Percentiles rank a stretch among this genome's conserved stretches.
Evolutionary conservation across 768 basidiomycete genomes (phyloP).

Genomic region (Tephrocybe sp.): DNA sequence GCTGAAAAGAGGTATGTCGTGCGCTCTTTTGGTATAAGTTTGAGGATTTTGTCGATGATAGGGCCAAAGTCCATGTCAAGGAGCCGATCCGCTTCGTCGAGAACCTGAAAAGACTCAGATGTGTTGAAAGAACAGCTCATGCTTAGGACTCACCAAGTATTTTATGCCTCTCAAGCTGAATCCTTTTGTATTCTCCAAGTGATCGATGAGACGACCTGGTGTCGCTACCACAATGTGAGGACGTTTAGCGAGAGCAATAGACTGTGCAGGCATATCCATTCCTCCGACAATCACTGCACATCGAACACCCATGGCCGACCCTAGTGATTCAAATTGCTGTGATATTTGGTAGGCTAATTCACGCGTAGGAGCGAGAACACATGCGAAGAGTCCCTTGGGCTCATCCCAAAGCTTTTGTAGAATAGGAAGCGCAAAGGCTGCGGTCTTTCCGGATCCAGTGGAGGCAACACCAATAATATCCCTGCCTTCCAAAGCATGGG

Average conservation of each 20-base stretch:
- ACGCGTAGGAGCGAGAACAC: conserved; percentile 94
- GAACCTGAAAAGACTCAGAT: conserved; percentile 54
- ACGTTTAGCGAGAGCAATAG: conserved; percentile 88
- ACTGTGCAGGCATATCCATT: conserved; percentile 87
- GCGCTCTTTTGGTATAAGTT: conserved; percentile 90
- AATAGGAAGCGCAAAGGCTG: conserved; percentile 94
- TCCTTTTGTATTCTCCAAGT: conserved; percentile 96
- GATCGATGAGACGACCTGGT: conserved; percentile 89
- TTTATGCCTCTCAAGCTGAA: conserved; percentile 85
- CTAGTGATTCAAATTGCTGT: conserved; percentile 93
- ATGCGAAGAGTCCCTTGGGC: conserved; percentile 90
- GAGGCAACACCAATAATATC: conserved; percentile 99
- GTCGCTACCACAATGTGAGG: conserved; percentile 97
- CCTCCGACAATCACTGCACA: conserved; percentile 95
- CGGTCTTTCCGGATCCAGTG: conserved; percentile 97
- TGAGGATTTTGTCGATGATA: conserved; percentile 94
- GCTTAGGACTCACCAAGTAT: conserved; percentile 67
- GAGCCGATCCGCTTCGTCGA: conserved; percentile 95
- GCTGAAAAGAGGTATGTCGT: conserved; percentile 97
- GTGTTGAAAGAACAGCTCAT: background rate
- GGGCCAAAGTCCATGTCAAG: conserved; percentile 97
- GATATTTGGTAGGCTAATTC: conserved; percentile 98
- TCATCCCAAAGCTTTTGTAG: conserved; percentile 96
- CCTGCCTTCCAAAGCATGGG: conserved; percentile 84
- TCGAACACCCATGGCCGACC: conserved; percentile 90